phyloP scores from a whole-genome alignment of 179 eudicot genomes.

The Camellia oleifera region DNA sequence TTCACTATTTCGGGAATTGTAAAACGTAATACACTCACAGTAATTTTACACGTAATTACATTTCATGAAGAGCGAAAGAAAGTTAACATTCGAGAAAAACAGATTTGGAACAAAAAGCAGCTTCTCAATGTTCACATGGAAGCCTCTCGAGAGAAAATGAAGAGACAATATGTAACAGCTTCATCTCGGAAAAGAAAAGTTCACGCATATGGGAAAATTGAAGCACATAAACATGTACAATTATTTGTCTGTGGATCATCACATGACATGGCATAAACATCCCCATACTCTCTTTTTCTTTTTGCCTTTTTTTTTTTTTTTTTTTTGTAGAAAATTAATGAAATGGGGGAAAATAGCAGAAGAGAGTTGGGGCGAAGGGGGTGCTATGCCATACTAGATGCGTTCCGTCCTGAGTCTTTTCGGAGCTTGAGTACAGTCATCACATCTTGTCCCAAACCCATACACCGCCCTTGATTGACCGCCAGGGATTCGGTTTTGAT shows the following conservation, averaged over 20 bases:
- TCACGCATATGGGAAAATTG: slow-evolving; percentile 3
- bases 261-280: not conserved
- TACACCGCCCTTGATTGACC: slow-evolving; percentile 26
- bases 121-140: slow-evolving; percentile 23
- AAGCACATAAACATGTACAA: slow-evolving; percentile 12
- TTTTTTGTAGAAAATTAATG: no score
- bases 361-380: slow-evolving; percentile 8
- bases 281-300: not conserved
- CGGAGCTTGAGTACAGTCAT: slow-evolving; percentile 38
- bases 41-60: not conserved
- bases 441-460: slow-evolving; percentile 31
- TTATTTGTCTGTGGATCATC: not conserved
- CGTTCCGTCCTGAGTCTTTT: slow-evolving; percentile 50
- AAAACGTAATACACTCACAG: not conserved
- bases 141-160: slow-evolving; percentile 16
- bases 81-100: not conserved
- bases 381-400: slow-evolving; percentile 29
- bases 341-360: not conserved
- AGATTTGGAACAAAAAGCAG: slow-evolving; percentile 17
- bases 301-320: no score
- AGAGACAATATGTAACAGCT: not conserved
- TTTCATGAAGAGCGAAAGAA: not conserved
- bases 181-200: not conserved
- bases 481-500: slow-evolving; percentile 24
- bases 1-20: not conserved